phyloP scores from a whole-genome alignment of 2,329 filamentous ascomycete genomes.

The Verticillium tricorpus region DNA sequence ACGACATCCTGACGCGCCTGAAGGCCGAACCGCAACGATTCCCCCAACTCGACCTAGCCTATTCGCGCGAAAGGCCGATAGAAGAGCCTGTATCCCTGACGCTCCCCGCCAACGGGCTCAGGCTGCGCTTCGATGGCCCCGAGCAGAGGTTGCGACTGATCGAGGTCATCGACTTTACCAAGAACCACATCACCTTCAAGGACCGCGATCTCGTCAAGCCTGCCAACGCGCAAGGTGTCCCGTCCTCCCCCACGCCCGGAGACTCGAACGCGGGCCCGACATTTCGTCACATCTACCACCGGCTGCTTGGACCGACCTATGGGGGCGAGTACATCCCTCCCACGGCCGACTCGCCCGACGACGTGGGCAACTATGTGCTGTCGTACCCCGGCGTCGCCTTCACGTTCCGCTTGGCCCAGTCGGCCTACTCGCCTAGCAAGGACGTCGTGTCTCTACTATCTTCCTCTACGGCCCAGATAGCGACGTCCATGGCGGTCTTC shows the following conservation, averaged over 20 bases:
- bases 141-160: constrained; percentile 89
- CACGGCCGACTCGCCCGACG: constrained; percentile 40
- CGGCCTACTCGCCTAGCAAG: constrained; percentile 68
- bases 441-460: constrained; percentile 79
- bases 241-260: constrained; percentile 21
- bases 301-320: constrained; percentile 89
- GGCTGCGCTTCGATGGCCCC: constrained; percentile 86
- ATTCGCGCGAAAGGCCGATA: constrained; percentile 72
- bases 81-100: constrained; percentile 68
- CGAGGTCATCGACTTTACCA: constrained; percentile 86
- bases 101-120: constrained; percentile 80
- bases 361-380: constrained; percentile 74
- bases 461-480: constrained; percentile 69
- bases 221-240: constrained; percentile 27
- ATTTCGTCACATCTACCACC: constrained; percentile 87
- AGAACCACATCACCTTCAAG: constrained; percentile 77
- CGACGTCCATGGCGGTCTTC: constrained; percentile 86
- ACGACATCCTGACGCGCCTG: constrained; percentile 81
- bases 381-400: constrained; percentile 95
- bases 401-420: constrained; percentile 73
- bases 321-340: constrained; percentile 85
- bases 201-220: constrained; percentile 73
- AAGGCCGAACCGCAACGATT: constrained; percentile 83
- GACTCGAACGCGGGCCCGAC: constrained; percentile 56
- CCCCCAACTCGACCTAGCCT: constrained; percentile 76